These are phyloP conservation scores for Ophiostoma piceae DNA, from an alignment of 2,329 filamentous ascomycete genomes.

Conservation along the genomic window DNA sequence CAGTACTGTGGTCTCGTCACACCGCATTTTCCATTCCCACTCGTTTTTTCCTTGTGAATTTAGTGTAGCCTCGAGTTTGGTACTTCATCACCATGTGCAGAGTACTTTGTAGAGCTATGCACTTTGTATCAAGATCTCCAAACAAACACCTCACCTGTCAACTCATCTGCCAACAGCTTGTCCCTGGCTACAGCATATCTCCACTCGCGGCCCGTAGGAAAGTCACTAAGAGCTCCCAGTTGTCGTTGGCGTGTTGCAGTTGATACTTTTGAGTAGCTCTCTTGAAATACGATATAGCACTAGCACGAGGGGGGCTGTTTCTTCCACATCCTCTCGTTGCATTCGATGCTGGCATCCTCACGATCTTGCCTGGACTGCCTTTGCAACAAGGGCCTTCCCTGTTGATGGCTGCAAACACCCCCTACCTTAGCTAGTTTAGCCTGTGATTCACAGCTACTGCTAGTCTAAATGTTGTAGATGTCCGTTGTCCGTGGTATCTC, in stretches of 20 bases:
- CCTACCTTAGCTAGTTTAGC: background rate
- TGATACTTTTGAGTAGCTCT: background rate
- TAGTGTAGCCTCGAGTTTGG: no score
- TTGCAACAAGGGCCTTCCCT: background rate
- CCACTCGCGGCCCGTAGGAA: slow-evolving; percentile 4
- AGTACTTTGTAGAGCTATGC: no score
- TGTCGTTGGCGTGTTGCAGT: background rate
- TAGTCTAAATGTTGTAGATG: background rate
- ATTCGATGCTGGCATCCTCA: background rate
- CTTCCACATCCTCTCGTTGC: background rate
- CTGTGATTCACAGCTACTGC: background rate
- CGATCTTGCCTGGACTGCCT: background rate
- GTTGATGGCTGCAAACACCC: background rate
- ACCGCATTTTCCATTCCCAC: background rate
- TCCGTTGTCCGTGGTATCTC: background rate
- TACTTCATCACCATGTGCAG: no score
- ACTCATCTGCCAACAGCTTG: background rate
- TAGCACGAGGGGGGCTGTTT: background rate
- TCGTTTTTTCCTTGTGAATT: no score
- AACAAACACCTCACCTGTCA: background rate
- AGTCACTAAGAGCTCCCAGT: background rate
- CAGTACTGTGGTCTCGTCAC: background rate
- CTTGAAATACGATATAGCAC: background rate
- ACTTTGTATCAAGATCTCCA: background rate
- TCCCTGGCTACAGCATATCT: slow-evolving; percentile 5